Evolutionary conservation across 2,329 filamentous ascomycete genomes (phyloP).

Genomic region (Catunica adiposa): DNA sequence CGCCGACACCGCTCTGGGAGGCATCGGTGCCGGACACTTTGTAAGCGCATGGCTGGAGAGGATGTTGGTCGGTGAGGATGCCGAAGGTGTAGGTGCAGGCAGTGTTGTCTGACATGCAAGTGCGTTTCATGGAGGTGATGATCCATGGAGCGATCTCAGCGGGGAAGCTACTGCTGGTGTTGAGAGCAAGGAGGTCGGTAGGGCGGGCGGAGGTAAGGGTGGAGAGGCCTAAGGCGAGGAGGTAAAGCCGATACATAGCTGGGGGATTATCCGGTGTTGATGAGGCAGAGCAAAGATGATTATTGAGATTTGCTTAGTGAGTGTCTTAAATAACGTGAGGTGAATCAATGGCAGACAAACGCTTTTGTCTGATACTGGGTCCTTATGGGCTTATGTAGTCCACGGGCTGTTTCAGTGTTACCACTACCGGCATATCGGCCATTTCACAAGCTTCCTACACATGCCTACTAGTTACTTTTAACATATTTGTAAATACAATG

Average conservation of each 20-base stretch:
- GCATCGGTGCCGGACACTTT: not conserved
- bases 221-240: not conserved
- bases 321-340: too few species aligned
- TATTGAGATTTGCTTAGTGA: not conserved
- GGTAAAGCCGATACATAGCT: too few species aligned
- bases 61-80: slow-evolving; percentile 24
- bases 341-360: too few species aligned
- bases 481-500: not conserved
- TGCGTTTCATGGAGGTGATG: slow-evolving; percentile 25
- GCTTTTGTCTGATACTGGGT: too few species aligned
- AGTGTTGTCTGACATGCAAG: slow-evolving; percentile 25
- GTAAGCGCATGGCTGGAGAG: slow-evolving; percentile 8
- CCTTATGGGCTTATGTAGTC: too few species aligned
- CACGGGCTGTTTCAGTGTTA: not conserved
- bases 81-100: slow-evolving; percentile 29
- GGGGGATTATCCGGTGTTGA: not conserved
- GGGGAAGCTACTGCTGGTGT: not conserved
- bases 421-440: not conserved
- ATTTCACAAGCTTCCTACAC: too few species aligned
- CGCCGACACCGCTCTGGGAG: not conserved
- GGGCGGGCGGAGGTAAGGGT: not conserved
- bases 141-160: slow-evolving; percentile 26
- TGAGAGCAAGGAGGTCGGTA: not conserved
- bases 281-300: too few species aligned
- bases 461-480: too few species aligned